phyloP scores from a whole-genome alignment of 1,284 basidiomycete genomes.

The Kwoniella shivajii region DNA sequence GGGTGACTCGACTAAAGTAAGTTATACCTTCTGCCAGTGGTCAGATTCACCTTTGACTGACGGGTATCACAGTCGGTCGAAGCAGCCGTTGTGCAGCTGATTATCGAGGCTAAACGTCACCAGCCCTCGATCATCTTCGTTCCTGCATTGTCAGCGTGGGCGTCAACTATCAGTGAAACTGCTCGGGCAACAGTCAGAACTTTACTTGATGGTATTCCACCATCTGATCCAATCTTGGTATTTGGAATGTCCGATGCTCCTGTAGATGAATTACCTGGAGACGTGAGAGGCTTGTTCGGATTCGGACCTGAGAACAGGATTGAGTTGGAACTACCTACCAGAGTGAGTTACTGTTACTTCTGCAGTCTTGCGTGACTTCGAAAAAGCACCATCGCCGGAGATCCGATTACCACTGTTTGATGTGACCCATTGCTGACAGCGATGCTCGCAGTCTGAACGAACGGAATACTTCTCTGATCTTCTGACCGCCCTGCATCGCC shows the following conservation, averaged over 20 bases:
- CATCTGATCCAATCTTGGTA: constrained; percentile 88
- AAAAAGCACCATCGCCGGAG: background rate
- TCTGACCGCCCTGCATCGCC: constrained; percentile 67
- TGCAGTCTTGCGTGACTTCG: background rate
- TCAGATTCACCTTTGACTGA: background rate
- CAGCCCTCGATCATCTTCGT: constrained; percentile 96
- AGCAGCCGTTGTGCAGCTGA: constrained; percentile 92
- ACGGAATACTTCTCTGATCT: constrained; percentile 75
- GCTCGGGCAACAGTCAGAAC: constrained; percentile 82
- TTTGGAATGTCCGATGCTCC: constrained; percentile 84
- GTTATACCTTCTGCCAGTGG: too few relatives aligned
- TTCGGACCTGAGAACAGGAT: constrained; percentile 73
- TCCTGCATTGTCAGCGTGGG: constrained; percentile 86
- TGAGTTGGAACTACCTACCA: constrained; percentile 60
- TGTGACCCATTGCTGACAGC: background rate
- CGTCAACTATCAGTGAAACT: constrained; percentile 77
- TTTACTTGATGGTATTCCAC: constrained; percentile 84
- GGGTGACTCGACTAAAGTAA: constrained; percentile 83
- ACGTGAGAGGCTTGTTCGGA: constrained; percentile 93
- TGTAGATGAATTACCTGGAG: constrained; percentile 70
- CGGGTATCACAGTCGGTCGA: constrained; percentile 71
- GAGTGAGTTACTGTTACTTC: constrained; percentile 35
- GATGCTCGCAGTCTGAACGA: constrained; percentile 59
- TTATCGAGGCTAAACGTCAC: constrained; percentile 95
- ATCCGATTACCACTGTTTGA: background rate